Evolutionary conservation across 2,329 filamentous ascomycete species (phyloP), one percentile per base, ranked within the genome.

Genomic region (Colletotrichum lini): DNA sequence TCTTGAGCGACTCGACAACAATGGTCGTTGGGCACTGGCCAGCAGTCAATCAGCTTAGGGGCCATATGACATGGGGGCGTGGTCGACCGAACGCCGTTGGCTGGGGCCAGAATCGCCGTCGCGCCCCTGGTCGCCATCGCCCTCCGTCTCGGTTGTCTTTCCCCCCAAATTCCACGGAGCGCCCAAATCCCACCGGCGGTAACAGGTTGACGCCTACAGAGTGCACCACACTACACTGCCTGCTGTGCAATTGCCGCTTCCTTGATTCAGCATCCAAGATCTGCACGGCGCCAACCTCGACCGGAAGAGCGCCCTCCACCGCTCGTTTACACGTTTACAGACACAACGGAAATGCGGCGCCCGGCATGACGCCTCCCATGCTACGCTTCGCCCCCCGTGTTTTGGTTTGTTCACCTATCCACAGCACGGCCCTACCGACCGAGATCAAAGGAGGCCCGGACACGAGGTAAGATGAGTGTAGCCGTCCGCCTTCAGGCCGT

Each of bases 1-100:
- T 42, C 58, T 58, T 54, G 44, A 52, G 30, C 58, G 26, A 35
- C 53, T 63, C 30, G 53, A 59, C 59, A 21, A 49, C 52, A 67
- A 18, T 54, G 52, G 50, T 9, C 21, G 10, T 47, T 62, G 67
- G 63, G 35, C 44, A 70, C 44, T 38, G 26, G 57, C 26, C 42
- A 40, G 38, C 40, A 47, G 45, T 30, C 44, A 23, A n/a, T 26
- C 44, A 35, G 44, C 30, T 13, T 9, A 42, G n/a, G 38, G 38
- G 44, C 30, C 18, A 60, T n/a, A 59, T 54, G 69, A 42, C 69
- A 69, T 59, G 57, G 68, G 69, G 69, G 69, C 53, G 65, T 72
- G 69, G 58, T 30, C 52, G 47, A 62, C 47, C 30, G 54, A 72
- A 72, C 65, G 45, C 69, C 65, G 65, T 40, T 53, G 68, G 65